Evolutionary conservation across 2,329 filamentous ascomycete genomes (phyloP).

Genomic region (Pseudogymnoascus sp.): DNA sequence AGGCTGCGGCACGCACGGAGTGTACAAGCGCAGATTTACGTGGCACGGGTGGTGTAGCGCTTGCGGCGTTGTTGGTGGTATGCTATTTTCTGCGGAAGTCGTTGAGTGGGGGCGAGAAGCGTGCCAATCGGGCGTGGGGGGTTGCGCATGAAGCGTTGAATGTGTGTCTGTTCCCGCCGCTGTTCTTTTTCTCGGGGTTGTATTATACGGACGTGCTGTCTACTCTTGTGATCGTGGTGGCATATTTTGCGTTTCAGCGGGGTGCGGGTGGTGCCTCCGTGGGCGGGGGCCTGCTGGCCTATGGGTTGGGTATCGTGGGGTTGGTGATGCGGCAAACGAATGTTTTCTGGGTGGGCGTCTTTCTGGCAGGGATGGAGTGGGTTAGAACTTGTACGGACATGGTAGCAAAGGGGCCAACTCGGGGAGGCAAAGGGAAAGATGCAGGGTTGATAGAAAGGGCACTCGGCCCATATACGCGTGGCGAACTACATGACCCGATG

Average conservation of each 20-base stretch:
- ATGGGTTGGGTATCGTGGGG: conserved; percentile 52
- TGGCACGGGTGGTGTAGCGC: not conserved
- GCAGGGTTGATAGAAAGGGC: not conserved
- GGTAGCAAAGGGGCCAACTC: conserved; percentile 13
- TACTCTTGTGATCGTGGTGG: conserved; percentile 63
- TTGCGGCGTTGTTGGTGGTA: not conserved
- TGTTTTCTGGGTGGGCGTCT: conserved; percentile 86
- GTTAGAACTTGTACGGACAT: conserved; percentile 41
- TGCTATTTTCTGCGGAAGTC: not conserved
- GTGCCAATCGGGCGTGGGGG: not conserved
- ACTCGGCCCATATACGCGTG: conserved; percentile 32
- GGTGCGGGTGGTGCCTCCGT: conserved; percentile 16
- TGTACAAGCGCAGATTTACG: not conserved
- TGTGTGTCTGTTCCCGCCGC: conserved; percentile 72
- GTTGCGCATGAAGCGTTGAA: conserved; percentile 62
- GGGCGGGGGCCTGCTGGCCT: conserved; percentile 29
- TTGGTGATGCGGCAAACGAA: conserved; percentile 88
- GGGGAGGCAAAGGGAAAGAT: conserved; percentile 12
- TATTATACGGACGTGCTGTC: conserved; percentile 94
- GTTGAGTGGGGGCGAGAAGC: not conserved
- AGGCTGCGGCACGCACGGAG: not conserved
- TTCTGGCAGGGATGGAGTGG: conserved; percentile 57
- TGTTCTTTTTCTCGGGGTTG: conserved; percentile 93
- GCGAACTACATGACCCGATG: conserved; percentile 48
- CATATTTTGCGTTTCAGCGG: conserved; percentile 49